A percentile compares a stretch with the other conserved stretches of the same genome.
Evolutionary conservation across 441 rosid species (phyloP).

Genomic region (Erodium chrysanthum): DNA sequence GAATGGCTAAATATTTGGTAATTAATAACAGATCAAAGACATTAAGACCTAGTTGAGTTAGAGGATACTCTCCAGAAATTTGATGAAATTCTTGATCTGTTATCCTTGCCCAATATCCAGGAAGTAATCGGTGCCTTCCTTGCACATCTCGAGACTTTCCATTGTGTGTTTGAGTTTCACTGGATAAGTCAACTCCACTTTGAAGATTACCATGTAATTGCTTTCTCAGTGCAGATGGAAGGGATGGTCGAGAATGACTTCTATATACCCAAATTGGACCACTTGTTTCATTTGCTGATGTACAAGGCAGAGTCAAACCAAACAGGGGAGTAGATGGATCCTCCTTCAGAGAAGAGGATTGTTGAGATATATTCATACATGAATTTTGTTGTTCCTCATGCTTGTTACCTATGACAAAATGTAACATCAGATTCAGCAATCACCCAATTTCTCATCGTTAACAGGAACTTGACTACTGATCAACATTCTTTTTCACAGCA

Average conservation of each 20-base stretch:
- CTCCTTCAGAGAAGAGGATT: conserved; percentile 36
- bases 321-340: conserved; percentile 43
- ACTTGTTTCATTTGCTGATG: conserved; percentile 43
- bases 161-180: conserved; percentile 39
- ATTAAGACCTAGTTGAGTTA: conserved; percentile 18
- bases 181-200: conserved; percentile 45
- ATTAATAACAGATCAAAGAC: too few species aligned
- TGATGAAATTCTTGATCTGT: conserved; percentile 63
- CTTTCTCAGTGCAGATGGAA: conserved; percentile 37
- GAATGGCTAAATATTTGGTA: too few species aligned
- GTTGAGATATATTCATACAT: conserved; percentile 39
- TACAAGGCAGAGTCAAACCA: conserved; percentile 34
- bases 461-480: conserved; percentile 10
- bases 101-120: conserved; percentile 84
- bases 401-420: conserved; percentile 41
- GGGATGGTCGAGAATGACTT: conserved; percentile 33
- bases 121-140: conserved; percentile 60
- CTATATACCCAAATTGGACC: conserved; percentile 42
- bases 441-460: conserved; percentile 12
- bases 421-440: conserved; percentile 18
- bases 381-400: conserved; percentile 39
- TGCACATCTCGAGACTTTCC: conserved; percentile 60
- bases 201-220: conserved; percentile 39
- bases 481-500: neutral
- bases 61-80: conserved; percentile 90